Conservation (phyloP, 331 rosid genomes). For the Phaseolus coccineus region DNA sequence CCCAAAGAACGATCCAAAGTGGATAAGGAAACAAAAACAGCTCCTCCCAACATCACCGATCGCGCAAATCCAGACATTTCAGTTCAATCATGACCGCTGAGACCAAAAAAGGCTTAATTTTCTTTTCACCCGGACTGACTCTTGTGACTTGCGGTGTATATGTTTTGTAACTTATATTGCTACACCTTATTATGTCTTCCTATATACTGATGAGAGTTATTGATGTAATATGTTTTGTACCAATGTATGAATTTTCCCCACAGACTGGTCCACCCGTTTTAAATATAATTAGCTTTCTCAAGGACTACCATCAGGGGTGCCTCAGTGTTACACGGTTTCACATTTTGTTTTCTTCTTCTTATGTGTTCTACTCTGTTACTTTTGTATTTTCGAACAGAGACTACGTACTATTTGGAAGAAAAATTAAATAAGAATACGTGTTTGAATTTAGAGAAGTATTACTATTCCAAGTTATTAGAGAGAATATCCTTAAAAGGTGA, state of each 20-base stretch:
- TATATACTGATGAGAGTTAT: conserved; percentile 54
- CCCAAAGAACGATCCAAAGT: conserved; percentile 58
- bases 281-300: conserved; percentile 17
- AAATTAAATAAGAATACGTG: too few relatives aligned
- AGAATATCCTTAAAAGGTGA: too few relatives aligned
- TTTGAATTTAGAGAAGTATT: too few relatives aligned
- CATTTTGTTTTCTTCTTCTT: conserved; percentile 4
- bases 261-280: conserved; percentile 38
- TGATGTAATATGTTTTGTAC: conserved; percentile 39
- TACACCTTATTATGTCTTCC: conserved; percentile 47
- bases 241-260: conserved; percentile 30
- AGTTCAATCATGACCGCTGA: conserved; percentile 59
- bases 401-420: too few relatives aligned
- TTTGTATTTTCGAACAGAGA: too few relatives aligned
- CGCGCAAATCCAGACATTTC: conserved; percentile 66
- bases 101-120: conserved; percentile 47
- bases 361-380: too few relatives aligned
- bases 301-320: conserved; percentile 29
- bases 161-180: conserved; percentile 68
- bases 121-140: conserved; percentile 59
- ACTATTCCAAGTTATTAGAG: too few relatives aligned
- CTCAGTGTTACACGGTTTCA: not conserved
- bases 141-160: conserved; percentile 75
- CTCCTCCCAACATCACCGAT: conserved; percentile 54
- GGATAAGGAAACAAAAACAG: conserved; percentile 56